Evolutionary conservation across 495 filamentous ascomycete species (phyloP).

Genomic region (Parathielavia hyrcaniae): DNA sequence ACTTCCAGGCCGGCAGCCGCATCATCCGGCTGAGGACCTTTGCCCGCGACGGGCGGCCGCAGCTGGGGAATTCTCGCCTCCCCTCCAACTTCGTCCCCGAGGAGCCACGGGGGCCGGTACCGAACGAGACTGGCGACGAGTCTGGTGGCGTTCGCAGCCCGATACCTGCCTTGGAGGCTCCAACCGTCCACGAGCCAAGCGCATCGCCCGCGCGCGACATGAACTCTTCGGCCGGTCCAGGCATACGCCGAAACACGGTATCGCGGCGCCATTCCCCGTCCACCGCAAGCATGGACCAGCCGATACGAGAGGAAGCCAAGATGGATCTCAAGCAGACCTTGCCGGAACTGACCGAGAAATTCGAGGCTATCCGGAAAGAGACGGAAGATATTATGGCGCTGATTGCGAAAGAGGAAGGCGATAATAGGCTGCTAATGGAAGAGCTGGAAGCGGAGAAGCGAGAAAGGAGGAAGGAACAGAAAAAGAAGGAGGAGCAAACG

Average conservation of each 20-base stretch:
- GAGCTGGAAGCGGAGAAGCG: slow-evolving; percentile 68
- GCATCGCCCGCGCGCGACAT: slow-evolving; percentile 58
- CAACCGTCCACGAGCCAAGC: slow-evolving; percentile 46
- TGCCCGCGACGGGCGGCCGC: slow-evolving; percentile 48
- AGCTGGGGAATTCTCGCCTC: slow-evolving; percentile 47
- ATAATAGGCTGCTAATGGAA: slow-evolving; percentile 61
- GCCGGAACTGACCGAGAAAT: slow-evolving; percentile 58
- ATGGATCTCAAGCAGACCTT: slow-evolving; percentile 42
- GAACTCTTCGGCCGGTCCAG: slow-evolving; percentile 47
- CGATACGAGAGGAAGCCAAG: slow-evolving; percentile 39
- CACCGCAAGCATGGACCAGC: slow-evolving; percentile 52
- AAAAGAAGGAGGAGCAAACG: slow-evolving; percentile 81
- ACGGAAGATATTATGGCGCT: slow-evolving; percentile 53
- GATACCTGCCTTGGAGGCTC: slow-evolving; percentile 48
- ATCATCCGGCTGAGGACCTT: slow-evolving; percentile 74
- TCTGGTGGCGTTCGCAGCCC: slow-evolving; percentile 35
- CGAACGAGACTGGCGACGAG: slow-evolving; percentile 35
- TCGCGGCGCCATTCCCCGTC: slow-evolving; percentile 74
- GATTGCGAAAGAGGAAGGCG: slow-evolving; percentile 58
- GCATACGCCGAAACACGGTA: slow-evolving; percentile 58
- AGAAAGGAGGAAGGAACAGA: slow-evolving; percentile 63
- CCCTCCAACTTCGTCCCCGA: slow-evolving; percentile 49
- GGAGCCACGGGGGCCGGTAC: slow-evolving; percentile 38
- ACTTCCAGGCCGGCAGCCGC: slow-evolving; percentile 83
- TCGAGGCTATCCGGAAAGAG: slow-evolving; percentile 66